phyloP scores from a whole-genome alignment of 352 stramenopile genomes.

The Pythium volutum region DNA sequence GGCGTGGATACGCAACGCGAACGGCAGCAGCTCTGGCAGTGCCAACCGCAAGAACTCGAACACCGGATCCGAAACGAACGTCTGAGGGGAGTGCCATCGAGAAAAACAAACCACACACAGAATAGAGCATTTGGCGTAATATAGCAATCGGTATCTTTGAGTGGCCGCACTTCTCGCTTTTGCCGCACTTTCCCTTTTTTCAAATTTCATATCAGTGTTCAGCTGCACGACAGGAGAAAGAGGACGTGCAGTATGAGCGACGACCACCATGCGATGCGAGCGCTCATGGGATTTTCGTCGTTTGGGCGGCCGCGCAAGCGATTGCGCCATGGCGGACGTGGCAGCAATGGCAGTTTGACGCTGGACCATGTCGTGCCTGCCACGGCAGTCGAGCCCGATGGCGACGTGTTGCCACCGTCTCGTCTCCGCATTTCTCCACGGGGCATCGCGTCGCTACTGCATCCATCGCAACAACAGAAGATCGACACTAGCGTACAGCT shows the following conservation, averaged over 20 bases:
- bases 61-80: conserved; percentile 17
- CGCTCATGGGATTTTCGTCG: conserved; percentile 57
- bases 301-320: conserved; percentile 43
- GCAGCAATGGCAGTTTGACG: background rate
- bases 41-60: conserved; percentile 18
- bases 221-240: background rate
- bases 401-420: background rate
- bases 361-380: conserved; percentile 17
- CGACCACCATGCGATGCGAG: conserved; percentile 31
- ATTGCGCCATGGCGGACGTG: background rate
- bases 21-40: background rate
- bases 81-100: too few species aligned
- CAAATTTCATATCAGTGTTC: background rate
- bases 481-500: background rate
- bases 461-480: background rate
- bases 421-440: conserved; percentile 5
- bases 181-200: background rate
- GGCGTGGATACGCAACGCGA: conserved; percentile 10
- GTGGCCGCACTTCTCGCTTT: background rate
- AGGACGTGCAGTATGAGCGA: conserved; percentile 7
- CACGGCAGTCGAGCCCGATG: conserved; percentile 1
- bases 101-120: background rate
- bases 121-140: conserved; percentile 30
- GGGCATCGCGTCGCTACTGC: conserved; percentile 13
- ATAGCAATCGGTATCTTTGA: conserved; percentile 25